These are phyloP conservation scores for Plectosphaerella plurivora DNA, from an alignment of 2,329 filamentous ascomycete species.

Conservation along the genomic window DNA sequence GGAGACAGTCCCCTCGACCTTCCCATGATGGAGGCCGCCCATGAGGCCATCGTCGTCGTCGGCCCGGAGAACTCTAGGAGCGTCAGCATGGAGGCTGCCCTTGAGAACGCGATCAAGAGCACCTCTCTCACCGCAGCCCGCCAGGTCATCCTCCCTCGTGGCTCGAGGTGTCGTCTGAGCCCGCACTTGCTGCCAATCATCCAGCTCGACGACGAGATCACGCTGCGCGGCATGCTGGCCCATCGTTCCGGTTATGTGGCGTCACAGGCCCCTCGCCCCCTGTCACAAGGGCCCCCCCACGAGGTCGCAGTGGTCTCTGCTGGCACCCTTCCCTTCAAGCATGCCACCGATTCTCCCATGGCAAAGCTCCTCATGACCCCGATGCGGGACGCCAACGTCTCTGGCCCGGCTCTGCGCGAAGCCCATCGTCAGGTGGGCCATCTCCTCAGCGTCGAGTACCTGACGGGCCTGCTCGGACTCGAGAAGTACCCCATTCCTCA, in stretches of 20 bases:
- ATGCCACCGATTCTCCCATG: slow-evolving; percentile 32
- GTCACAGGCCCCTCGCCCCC: too few relatives aligned
- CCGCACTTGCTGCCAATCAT: slow-evolving; percentile 33
- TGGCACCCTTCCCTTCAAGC: slow-evolving; percentile 17
- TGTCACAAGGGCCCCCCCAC: too few relatives aligned
- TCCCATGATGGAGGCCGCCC: slow-evolving; percentile 48
- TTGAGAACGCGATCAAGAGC: slow-evolving; percentile 35
- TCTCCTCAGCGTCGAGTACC: slow-evolving; percentile 47
- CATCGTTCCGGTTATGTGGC: neutral
- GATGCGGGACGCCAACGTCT: slow-evolving; percentile 43
- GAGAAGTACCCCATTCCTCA: slow-evolving; percentile 44
- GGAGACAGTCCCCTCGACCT: slow-evolving; percentile 58
- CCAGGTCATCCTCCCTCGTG: slow-evolving; percentile 42
- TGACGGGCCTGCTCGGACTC: slow-evolving; percentile 42
- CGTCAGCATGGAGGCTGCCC: slow-evolving; percentile 43
- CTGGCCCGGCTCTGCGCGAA: slow-evolving; percentile 40
- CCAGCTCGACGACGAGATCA: slow-evolving; percentile 21
- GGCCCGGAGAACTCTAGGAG: slow-evolving; percentile 41
- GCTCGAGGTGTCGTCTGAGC: slow-evolving; percentile 35
- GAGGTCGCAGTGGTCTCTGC: too few relatives aligned
- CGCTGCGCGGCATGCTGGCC: slow-evolving; percentile 13
- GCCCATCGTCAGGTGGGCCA: slow-evolving; percentile 44
- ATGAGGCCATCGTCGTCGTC: slow-evolving; percentile 52
- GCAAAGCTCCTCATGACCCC: slow-evolving; percentile 43
- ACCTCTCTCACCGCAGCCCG: slow-evolving; percentile 28